Base-by-base conservation (phyloP, 2,329 filamentous ascomycete genomes). In the Aspergillaceae sp. region DNA sequence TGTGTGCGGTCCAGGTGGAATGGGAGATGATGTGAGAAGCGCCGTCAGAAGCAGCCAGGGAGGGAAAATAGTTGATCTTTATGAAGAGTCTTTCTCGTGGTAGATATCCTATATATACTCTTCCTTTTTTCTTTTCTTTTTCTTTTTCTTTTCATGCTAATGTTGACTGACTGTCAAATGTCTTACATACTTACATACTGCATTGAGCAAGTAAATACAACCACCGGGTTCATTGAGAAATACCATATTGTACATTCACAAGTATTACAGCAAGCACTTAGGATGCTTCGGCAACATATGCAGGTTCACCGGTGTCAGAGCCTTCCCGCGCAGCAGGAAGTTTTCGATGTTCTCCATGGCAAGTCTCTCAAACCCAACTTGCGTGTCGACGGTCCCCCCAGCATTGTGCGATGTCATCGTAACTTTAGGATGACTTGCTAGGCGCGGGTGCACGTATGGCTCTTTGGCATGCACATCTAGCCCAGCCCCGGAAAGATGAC, bases 261-360 rank as follows among this genome's bases (percentile, higher is more conserved):
- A 2, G 19, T 19, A 27, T 38, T 47, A 53, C 44, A 53, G 36
- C 43, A 46, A 32, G 48, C 49, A 50, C 40, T 35, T 45, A 6
- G 42, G 35, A 44, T 51, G 50, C 50, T 60, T 65, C 41, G 36
- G 36, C 19, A 83, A 50, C 59, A 72, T 74, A 41, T 80, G 73
- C 63, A 79, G 32, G 58, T 86, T 86, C 8, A 84, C 82, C 0
- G 82, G 77, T 44, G 82, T 63, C 30, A 62, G 35, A 0, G 60
- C 60, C 50, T 63, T 64, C 42, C 70, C 68, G 2, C 54, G 67
- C 9, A 56, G 55, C 7, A 58, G 47, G 47, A 60, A 62, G 7
- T 50, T 53, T 19, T 56, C 41, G 29, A 76, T 59, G 55, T 77
- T 76, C 62, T 75, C 71, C 62, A 76, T 74, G 6, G 58, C 57